phyloP scores from a whole-genome alignment of 495 filamentous ascomycete species.

The Penicillium roqueforti region DNA sequence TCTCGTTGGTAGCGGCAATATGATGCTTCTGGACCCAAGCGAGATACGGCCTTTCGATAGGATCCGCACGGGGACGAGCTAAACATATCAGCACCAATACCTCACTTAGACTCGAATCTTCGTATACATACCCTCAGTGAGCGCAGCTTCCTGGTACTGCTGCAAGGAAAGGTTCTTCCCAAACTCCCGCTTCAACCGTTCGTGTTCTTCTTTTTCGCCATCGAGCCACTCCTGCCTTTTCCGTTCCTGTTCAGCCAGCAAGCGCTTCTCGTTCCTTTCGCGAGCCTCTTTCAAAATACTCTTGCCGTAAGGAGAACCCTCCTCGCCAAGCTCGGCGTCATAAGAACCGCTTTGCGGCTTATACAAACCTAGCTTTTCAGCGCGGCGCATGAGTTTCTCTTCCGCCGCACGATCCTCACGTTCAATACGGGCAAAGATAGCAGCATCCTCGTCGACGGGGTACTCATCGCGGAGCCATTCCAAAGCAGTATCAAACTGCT shows the following conservation, averaged over 20 bases:
- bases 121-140: constrained; percentile 33
- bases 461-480: constrained; percentile 63
- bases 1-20: constrained; percentile 34
- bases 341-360: constrained; percentile 48
- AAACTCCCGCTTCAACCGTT: constrained; percentile 38
- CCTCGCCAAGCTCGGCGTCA: constrained; percentile 39
- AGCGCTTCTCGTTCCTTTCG: constrained; percentile 42
- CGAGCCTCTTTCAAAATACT: constrained; percentile 49
- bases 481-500: constrained; percentile 49
- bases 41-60: constrained; percentile 36
- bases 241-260: constrained; percentile 46
- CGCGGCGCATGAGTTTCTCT: constrained; percentile 41
- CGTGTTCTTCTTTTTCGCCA: constrained; percentile 37
- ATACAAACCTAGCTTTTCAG: constrained; percentile 44
- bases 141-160: constrained; percentile 36
- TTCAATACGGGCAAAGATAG: constrained; percentile 59
- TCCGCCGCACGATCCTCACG: constrained; percentile 46
- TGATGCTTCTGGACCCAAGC: constrained; percentile 50
- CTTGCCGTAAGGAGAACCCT: constrained; percentile 38
- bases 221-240: constrained; percentile 43
- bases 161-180: constrained; percentile 49
- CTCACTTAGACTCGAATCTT: background rate
- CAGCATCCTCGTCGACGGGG: constrained; percentile 71
- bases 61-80: constrained; percentile 45
- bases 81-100: constrained; percentile 11